Percentiles rank a stretch among this genome's conserved stretches.
These are phyloP conservation scores for Calonectria hongkongensis DNA, from an alignment of 2,329 filamentous ascomycete species.

Conservation along the genomic window DNA sequence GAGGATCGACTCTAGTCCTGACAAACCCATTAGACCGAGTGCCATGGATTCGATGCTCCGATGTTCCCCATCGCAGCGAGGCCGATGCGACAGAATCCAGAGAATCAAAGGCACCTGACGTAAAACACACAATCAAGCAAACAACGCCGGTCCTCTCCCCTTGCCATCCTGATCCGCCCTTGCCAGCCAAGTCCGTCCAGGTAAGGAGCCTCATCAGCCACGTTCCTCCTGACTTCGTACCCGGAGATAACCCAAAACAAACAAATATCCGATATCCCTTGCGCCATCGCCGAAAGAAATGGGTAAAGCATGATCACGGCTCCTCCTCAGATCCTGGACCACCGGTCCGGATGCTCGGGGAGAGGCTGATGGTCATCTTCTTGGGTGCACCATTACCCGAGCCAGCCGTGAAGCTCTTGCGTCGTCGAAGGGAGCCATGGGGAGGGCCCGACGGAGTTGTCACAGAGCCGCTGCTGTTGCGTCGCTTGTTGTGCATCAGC, in stretches of 20 bases:
- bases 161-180: slow-evolving; percentile 45
- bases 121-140: slow-evolving; percentile 45
- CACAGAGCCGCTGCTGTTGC: slow-evolving; percentile 73
- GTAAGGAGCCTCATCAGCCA: slow-evolving; percentile 41
- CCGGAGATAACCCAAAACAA: slow-evolving; percentile 47
- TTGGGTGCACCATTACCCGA: slow-evolving; percentile 65
- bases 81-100: slow-evolving; percentile 25
- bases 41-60: slow-evolving; percentile 23
- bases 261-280: slow-evolving; percentile 46
- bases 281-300: slow-evolving; percentile 55
- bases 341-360: slow-evolving; percentile 65
- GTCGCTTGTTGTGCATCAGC: slow-evolving; percentile 79
- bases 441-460: slow-evolving; percentile 61
- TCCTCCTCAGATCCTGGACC: slow-evolving; percentile 63
- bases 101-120: slow-evolving; percentile 44
- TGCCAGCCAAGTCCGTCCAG: slow-evolving; percentile 48
- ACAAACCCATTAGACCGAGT: slow-evolving; percentile 51
- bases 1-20: slow-evolving; percentile 47
- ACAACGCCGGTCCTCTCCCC: slow-evolving; percentile 52
- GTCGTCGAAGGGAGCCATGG: slow-evolving; percentile 56
- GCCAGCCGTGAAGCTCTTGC: slow-evolving; percentile 65
- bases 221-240: slow-evolving; percentile 40
- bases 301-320: slow-evolving; percentile 54
- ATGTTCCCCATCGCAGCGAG: slow-evolving; percentile 29
- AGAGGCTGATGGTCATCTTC: slow-evolving; percentile 77